Percentiles rank a stretch among this genome's conserved stretches.
Conservation (phyloP, 2,329 filamentous ascomycete genomes). For the Ramichloridium luteum region DNA sequence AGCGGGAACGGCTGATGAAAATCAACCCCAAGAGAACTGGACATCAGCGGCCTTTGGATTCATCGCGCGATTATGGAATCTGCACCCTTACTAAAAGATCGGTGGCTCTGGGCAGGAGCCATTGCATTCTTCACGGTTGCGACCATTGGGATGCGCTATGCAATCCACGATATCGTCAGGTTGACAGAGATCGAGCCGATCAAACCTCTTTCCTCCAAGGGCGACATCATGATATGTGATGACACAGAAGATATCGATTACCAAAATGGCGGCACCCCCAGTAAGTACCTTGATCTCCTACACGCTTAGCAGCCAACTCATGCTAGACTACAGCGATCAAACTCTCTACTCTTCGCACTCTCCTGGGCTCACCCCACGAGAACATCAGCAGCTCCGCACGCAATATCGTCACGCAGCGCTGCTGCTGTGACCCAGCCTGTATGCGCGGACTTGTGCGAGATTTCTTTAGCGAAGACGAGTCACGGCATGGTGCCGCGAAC, state of each 20-base stretch:
- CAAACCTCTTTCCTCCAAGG: too few species aligned
- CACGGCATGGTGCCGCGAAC: not conserved
- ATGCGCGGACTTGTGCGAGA: not conserved
- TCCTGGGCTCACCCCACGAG: not conserved
- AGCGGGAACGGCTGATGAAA: too few species aligned
- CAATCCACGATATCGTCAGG: slow-evolving; percentile 49
- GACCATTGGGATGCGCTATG: slow-evolving; percentile 44
- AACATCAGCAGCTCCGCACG: not conserved
- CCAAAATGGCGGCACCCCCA: too few species aligned
- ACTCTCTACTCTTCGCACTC: not conserved
- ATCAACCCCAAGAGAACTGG: too few species aligned
- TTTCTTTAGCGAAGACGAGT: not conserved
- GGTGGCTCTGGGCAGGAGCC: slow-evolving; percentile 36
- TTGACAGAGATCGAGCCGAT: slow-evolving; percentile 54
- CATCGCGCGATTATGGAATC: too few species aligned
- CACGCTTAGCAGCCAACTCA: too few species aligned
- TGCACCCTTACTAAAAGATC: too few species aligned
- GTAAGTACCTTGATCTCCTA: too few species aligned
- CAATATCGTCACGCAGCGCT: not conserved
- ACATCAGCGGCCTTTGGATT: too few species aligned
- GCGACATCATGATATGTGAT: too few species aligned
- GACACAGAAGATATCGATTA: too few species aligned
- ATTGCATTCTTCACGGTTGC: slow-evolving; percentile 47
- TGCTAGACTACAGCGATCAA: not conserved
- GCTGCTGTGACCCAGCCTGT: not conserved